Evolutionary conservation across 768 basidiomycete species (phyloP).

Genomic region (Mycena pura): DNA sequence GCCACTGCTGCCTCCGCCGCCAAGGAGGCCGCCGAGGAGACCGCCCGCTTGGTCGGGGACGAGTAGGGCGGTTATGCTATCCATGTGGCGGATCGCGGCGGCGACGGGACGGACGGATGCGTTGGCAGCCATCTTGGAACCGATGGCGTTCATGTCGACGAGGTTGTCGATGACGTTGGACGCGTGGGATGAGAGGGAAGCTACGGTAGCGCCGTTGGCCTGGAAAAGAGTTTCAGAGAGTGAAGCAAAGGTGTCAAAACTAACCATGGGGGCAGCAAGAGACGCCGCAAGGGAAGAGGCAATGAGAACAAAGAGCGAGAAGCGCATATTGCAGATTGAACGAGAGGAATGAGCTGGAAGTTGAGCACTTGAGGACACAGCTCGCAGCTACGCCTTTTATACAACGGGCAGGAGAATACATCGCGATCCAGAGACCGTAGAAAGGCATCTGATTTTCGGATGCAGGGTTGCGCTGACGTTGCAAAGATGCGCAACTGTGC

Average conservation of each 20-base stretch:
- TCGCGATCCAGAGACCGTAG: not conserved
- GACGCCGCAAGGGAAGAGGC: slow-evolving; percentile 13
- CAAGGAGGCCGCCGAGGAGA: slow-evolving; percentile 1
- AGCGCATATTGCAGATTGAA: slow-evolving; percentile 7
- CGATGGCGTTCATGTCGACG: slow-evolving; percentile 3
- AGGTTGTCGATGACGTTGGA: not conserved
- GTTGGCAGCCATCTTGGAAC: not conserved
- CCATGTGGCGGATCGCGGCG: not conserved
- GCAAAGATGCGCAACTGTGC: slow-evolving; percentile 3
- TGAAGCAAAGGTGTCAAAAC: not conserved
- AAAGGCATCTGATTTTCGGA: not conserved
- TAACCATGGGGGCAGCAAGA: slow-evolving; percentile 5
- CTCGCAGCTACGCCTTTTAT: not conserved
- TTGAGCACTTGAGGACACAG: not conserved
- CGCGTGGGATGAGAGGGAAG: not conserved
- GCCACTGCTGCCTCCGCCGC: not conserved
- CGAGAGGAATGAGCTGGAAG: not conserved
- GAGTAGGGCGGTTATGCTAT: not conserved
- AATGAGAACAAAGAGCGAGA: slow-evolving; percentile 15
- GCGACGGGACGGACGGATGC: not conserved
- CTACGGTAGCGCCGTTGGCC: not conserved
- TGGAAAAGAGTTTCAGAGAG: not conserved
- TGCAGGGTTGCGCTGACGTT: not conserved
- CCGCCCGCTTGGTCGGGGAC: not conserved
- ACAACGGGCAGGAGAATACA: not conserved